Base-by-base conservation (phyloP, 169 alveolate species). In the Babesia sp. region DNA sequence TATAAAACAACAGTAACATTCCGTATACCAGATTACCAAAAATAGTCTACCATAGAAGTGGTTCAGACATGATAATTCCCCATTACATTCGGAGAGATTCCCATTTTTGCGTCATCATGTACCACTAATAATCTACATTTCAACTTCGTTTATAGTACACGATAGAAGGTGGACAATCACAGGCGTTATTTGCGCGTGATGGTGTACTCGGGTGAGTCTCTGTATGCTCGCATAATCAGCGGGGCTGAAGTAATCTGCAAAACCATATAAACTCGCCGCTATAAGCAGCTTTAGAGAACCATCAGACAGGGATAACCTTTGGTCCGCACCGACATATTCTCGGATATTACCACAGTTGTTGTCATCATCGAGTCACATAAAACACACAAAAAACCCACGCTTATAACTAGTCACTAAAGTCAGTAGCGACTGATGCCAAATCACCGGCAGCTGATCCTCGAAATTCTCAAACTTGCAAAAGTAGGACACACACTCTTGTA, bases 351-450 rank as follows among this genome's bases (percentile, higher is more conserved):
- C 71, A 72, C 56, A 37, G 7, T 29, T 72, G 26, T 59, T 51
- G 58, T 72, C 83, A 72, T 75, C 51, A 45, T 36, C 48, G 9
- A 26, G 28, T 18, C 1, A n/a, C 41, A 28, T 3, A 20, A 33
- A 59, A 5, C 50, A 2, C 24, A n/a, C n/a, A 18, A 8, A 20
- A 41, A n/a, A 71, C 79, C 33, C 45, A 88, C 93, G 90, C 75
- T 92, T 85, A 87, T 97, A 97, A 69, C 86, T 81, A 78, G 90
- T 91, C 18, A 93, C 94, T 54, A 97, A 94, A 37, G 90, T 83
- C 24, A 95, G 89, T 9, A 97, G 84, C 26, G 96, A 90, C 68
- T 96, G 93, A 71, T 96, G 98, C 98, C 98, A 97, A 33, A 94
- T 84, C 51, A 97, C 98, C 26, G 99, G 98, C 79, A 96, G 60